A percentile compares a stretch with the other conserved stretches of the same genome.
These are phyloP conservation scores for Aureobasidium pullulans DNA, from an alignment of 2,329 filamentous ascomycete genomes.

Conservation along the genomic window DNA sequence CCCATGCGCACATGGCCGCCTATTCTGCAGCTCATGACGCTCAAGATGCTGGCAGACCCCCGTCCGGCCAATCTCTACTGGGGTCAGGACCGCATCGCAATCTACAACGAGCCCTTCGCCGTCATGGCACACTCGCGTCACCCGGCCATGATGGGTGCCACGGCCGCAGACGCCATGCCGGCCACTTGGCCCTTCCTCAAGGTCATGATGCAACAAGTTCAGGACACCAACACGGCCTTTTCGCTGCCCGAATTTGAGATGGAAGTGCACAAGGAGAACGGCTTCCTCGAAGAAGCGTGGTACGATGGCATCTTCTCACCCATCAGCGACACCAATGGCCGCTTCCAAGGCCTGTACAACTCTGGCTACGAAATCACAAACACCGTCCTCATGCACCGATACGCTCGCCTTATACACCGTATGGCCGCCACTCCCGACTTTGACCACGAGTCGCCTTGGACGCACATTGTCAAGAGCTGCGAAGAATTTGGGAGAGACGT, in stretches of 20 bases:
- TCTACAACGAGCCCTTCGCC: neutral
- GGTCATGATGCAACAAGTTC: neutral
- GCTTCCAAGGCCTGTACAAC: neutral
- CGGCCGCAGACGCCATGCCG: neutral
- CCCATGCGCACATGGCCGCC: neutral
- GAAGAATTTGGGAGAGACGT: neutral
- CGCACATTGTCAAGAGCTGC: neutral
- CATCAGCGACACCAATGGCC: neutral
- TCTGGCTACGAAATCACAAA: conserved; percentile 1
- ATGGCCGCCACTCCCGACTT: neutral
- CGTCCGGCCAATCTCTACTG: conserved; percentile 1
- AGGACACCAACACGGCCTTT: neutral
- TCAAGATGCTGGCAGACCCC: neutral
- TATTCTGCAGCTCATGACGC: neutral
- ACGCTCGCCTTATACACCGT: neutral
- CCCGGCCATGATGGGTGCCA: conserved; percentile 6
- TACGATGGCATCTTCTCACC: conserved; percentile 8
- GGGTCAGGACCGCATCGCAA: neutral
- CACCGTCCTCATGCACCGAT: neutral
- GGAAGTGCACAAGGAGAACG: conserved; percentile 5
- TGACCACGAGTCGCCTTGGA: neutral
- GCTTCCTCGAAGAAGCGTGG: conserved; percentile 10
- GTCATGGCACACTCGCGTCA: neutral
- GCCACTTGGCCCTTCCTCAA: conserved; percentile 1
- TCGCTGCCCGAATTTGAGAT: neutral